Evolutionary conservation across 495 filamentous ascomycete genomes (phyloP), one percentile per base, ranked within the genome.

Genomic region (Penicillium angulare): DNA sequence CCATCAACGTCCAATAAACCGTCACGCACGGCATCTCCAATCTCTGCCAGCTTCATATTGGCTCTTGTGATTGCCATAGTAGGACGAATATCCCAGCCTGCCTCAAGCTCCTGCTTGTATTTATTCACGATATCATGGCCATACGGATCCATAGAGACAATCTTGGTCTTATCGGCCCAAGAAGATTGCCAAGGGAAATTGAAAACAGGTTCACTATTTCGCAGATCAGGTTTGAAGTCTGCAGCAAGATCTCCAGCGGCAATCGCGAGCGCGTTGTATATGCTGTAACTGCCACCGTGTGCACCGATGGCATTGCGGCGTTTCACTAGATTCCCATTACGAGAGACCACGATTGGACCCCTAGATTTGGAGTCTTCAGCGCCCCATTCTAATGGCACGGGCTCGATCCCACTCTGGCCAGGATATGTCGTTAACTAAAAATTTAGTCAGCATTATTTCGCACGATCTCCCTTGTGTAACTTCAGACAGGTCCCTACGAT

Each of bases 231-330:
- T 70, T 81, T 87, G 72, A 97, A 92, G 55, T 96, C 82, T 16
- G 81, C 73, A 43, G 86, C 82, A 43, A 98, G 82, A 59, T 97
- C 85, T 55, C 92, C 92, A 57, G 88, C 90, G 18, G 93, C 93
- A 53, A 98, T 80, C 32, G 93, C 93, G 38, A 98, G 78, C 20
- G 93, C 93, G 65, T 95, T 90, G 70, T 98, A 98, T 60, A 97
- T 90, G 57, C 88, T 89, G 60, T 98, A 98, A n/a, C 91, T 96
- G 34, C 93, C 93, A 35, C 93, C 92, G 62, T 98, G 93, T 47
- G 93, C 93, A 49, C 86, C 86, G 80, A 75, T 74, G 77, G 87
- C 92, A 72, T 98, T 98, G 46, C 93, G 86, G 59, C 86, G 83
- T 52, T 91, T 82, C 52, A 97, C 82, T 7, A 90, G 89, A 45